Conservation (phyloP, 208 protist species). For the Leishmania aethiopica region DNA sequence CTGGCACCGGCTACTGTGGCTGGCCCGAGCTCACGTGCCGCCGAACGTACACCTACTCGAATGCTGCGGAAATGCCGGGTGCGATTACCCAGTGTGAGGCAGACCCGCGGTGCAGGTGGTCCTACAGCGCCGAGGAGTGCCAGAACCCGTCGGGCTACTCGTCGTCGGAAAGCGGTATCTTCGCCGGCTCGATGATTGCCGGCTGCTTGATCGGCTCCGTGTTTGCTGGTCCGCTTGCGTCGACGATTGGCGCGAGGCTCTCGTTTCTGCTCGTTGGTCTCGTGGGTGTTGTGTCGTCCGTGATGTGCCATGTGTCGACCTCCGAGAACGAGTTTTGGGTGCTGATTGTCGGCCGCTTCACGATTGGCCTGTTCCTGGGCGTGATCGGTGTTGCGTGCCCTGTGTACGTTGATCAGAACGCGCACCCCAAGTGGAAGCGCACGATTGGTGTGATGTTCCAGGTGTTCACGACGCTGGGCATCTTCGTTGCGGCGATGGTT, state of each 20-base stretch:
- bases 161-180: slow-evolving; percentile 70
- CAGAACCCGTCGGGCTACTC: slow-evolving; percentile 59
- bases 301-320: slow-evolving; percentile 67
- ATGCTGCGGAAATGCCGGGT: not conserved
- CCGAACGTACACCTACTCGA: slow-evolving; percentile 15
- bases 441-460: slow-evolving; percentile 81
- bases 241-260: slow-evolving; percentile 48
- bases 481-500: slow-evolving; percentile 73
- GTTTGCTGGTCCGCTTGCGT: slow-evolving; percentile 52
- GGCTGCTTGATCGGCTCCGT: slow-evolving; percentile 80
- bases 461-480: slow-evolving; percentile 83
- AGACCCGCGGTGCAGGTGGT: slow-evolving; percentile 57
- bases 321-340: slow-evolving; percentile 68
- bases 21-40: slow-evolving; percentile 46
- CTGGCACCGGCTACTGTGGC: slow-evolving; percentile 27
- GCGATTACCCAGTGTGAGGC: slow-evolving; percentile 14
- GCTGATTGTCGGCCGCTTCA: slow-evolving; percentile 67
- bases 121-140: slow-evolving; percentile 49
- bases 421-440: slow-evolving; percentile 51
- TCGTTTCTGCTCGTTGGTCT: slow-evolving; percentile 69
- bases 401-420: slow-evolving; percentile 80
- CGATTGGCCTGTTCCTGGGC: slow-evolving; percentile 76
- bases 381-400: slow-evolving; percentile 64
- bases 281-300: slow-evolving; percentile 48
- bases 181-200: slow-evolving; percentile 83